Conservation (phyloP, 176 grass and related monocot genomes). For the Dendrocalamus sinicus region DNA sequence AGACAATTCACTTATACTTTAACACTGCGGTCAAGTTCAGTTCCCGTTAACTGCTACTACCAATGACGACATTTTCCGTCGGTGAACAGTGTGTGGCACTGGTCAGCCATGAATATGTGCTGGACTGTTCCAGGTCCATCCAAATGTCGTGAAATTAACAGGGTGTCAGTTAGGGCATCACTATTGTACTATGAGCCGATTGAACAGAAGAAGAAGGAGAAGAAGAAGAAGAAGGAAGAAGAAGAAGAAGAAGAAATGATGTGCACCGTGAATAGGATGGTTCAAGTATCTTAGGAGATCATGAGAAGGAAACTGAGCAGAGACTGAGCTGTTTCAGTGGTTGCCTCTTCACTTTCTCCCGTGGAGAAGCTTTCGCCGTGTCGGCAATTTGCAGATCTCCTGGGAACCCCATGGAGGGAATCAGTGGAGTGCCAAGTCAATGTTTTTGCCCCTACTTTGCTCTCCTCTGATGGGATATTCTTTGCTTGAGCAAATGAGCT, state of each 20-base stretch:
- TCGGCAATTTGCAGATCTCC: conserved; percentile 28
- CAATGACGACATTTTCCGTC: not conserved
- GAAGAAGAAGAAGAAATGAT: not conserved
- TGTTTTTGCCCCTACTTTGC: conserved; percentile 5
- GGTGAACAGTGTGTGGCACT: conserved; percentile 27
- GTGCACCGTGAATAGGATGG: conserved; percentile 18
- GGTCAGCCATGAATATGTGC: not conserved
- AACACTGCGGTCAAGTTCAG: not conserved
- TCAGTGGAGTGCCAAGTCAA: conserved; percentile 48
- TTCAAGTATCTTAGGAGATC: conserved; percentile 38
- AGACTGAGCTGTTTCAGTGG: conserved; percentile 17
- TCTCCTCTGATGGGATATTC: conserved; percentile 35
- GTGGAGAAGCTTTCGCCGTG: conserved; percentile 31
- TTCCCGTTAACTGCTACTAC: not conserved
- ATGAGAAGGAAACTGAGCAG: conserved; percentile 5
- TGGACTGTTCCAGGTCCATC: not conserved
- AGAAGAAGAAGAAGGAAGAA: not conserved
- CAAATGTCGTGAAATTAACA: not conserved
- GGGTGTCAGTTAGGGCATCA: conserved; percentile 47
- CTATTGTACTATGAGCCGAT: conserved; percentile 33
- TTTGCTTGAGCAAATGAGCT: conserved; percentile 30
- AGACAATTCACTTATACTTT: too few relatives aligned
- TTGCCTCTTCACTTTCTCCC: conserved; percentile 56
- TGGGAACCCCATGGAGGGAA: not conserved
- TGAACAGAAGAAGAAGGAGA: not conserved